Conservation (phyloP, 2,329 filamentous ascomycete genomes). For the Penicillium janthinellum region DNA sequence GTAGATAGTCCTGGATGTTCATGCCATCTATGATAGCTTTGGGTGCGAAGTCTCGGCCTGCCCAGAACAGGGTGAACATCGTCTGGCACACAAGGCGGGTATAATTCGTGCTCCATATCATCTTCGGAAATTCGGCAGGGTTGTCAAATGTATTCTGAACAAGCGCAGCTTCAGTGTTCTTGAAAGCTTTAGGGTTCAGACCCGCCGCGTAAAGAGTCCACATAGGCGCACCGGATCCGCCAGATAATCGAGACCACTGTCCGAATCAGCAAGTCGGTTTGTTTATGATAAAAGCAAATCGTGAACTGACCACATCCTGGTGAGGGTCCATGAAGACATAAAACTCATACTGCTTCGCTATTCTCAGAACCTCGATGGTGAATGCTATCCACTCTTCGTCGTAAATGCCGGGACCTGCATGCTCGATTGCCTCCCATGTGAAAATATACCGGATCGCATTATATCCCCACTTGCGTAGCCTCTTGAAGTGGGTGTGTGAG, state of each 20-base stretch:
- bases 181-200: conserved; percentile 82
- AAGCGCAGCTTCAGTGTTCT: conserved; percentile 83
- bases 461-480: conserved; percentile 86
- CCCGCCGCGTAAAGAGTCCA: conserved; percentile 97
- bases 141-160: conserved; percentile 93
- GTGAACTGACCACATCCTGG: conserved; percentile 77
- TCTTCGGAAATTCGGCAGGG: conserved; percentile 86
- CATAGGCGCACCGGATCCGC: conserved; percentile 92
- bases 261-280: conserved; percentile 29
- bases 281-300: conserved; percentile 1
- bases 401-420: conserved; percentile 84
- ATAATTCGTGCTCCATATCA: conserved; percentile 99
- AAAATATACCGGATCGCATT: conserved; percentile 97
- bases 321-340: conserved; percentile 99
- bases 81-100: conserved; percentile 81
- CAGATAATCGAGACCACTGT: conserved; percentile 90
- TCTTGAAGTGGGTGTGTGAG: conserved; percentile 81
- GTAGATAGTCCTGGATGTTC: conserved; percentile 95
- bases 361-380: conserved; percentile 79
- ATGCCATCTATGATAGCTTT: conserved; percentile 92
- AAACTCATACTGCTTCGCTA: conserved; percentile 88
- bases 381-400: conserved; percentile 93
- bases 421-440: conserved; percentile 98
- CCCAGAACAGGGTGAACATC: conserved; percentile 94
- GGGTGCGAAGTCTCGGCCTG: conserved; percentile 85